Base-by-base conservation (phyloP, 106 monocot species). In the Acanthochlamys bracteata region DNA sequence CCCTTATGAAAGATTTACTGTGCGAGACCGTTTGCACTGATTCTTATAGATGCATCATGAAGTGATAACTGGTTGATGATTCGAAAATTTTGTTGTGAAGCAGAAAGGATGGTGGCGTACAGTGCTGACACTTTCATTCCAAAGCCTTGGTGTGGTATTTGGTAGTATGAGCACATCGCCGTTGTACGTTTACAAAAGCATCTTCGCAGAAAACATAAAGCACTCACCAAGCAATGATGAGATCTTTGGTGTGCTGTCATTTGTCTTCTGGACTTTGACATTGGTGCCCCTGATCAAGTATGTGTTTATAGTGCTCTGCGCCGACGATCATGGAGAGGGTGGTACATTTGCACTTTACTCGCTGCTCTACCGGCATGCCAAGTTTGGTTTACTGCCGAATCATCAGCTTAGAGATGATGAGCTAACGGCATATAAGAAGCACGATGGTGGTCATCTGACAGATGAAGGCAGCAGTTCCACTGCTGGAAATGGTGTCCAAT, bases 331-430 rank as follows among this genome's bases (percentile, higher is more conserved):
- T 43, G 94, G 94, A 8, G 94, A 95, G 45, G 94, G 94, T 7
- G 89, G 90, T 39, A 95, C 94, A 24, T 95, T 95, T 55, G 94
- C 89, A 4, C 84, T 95, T 43, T 90, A 95, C 71, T 90, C 86
- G 0, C 75, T 95, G 26, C 75, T 95, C 3, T 95, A 86, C 41
- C 71, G 90, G n/a, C 86, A 87, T 22, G 90, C 90, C 21, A 60
- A 84, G 10, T 61, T 87, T 9, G 86, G 90, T 20, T 80, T 90
- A 25, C 59, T 90, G 21, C 90, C 90, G 8, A 84, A 75, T 57
- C 59, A 72, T 1, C 83, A 82, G 71, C 46, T 82, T 11, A 84
- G 79, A 7, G 90, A 95, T 42, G 86, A 90, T 73, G 78, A 90
- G 55, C 64, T 90, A 4, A 77, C 79, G 13, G 76, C 83, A 7